A percentile compares a stretch with the other conserved stretches of the same genome.
Evolutionary conservation across 1,139 yeast genomes (phyloP).

Genomic region (Sporopachydermia cereana): DNA sequence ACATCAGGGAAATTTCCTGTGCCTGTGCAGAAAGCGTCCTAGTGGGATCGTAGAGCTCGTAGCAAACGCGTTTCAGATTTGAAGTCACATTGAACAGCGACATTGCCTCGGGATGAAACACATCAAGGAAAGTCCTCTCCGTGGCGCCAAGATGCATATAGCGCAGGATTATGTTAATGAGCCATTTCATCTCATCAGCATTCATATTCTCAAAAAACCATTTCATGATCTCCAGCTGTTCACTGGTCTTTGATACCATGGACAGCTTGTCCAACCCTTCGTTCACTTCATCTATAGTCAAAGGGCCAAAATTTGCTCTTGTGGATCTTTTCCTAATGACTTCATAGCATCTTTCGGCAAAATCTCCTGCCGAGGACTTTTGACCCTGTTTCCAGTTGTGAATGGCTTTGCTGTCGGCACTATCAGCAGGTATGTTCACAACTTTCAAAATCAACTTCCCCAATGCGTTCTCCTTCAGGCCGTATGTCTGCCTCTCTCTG

Average conservation of each 20-base stretch:
- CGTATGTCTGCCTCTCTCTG: slow-evolving; percentile 24
- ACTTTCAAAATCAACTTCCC: slow-evolving; percentile 35
- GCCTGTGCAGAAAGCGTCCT: slow-evolving; percentile 34
- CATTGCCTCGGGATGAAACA: slow-evolving; percentile 78
- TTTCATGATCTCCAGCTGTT: slow-evolving; percentile 29
- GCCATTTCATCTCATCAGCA: slow-evolving; percentile 57
- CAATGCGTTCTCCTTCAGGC: slow-evolving; percentile 27
- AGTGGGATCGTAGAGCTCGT: slow-evolving; percentile 41
- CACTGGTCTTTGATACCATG: slow-evolving; percentile 22
- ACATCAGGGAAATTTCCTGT: slow-evolving; percentile 17
- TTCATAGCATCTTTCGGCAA: slow-evolving; percentile 28
- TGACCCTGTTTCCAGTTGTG: slow-evolving; percentile 33
- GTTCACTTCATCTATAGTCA: slow-evolving; percentile 50
- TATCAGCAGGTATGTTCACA: slow-evolving; percentile 38
- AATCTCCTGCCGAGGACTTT: slow-evolving; percentile 26
- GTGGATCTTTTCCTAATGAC: slow-evolving; percentile 29
- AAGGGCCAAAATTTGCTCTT: slow-evolving; percentile 21
- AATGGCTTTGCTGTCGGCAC: slow-evolving; percentile 36
- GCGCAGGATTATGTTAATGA: slow-evolving; percentile 56
- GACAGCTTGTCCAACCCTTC: slow-evolving; percentile 38
- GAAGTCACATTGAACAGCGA: slow-evolving; percentile 57
- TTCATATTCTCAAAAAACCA: slow-evolving; percentile 45
- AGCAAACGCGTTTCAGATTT: slow-evolving; percentile 48
- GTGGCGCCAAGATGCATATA: slow-evolving; percentile 37
- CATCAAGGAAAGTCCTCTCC: slow-evolving; percentile 46